These are phyloP conservation scores for Candida qinlingensis DNA, from an alignment of 805 yeast species.

Conservation along the genomic window DNA sequence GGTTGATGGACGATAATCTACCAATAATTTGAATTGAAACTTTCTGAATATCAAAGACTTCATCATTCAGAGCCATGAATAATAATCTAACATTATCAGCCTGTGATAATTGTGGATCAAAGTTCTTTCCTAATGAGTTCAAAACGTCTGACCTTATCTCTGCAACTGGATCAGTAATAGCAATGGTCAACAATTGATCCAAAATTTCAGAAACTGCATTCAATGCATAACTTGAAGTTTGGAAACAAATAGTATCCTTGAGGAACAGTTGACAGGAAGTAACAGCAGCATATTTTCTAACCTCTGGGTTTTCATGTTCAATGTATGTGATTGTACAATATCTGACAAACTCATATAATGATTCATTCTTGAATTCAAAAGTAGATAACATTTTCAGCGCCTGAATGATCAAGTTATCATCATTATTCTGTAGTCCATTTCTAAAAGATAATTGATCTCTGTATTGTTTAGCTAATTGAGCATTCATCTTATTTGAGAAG, in stretches of 20 bases:
- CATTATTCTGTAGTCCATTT: conserved; percentile 50
- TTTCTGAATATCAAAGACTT: conserved; percentile 74
- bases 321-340: conserved; percentile 79
- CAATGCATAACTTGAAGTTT: conserved; percentile 74
- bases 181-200: conserved; percentile 71
- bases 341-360: conserved; percentile 82
- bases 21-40: conserved; percentile 79
- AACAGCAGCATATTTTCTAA: conserved; percentile 78
- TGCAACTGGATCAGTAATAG: conserved; percentile 82
- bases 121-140: conserved; percentile 61
- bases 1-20: conserved; percentile 77
- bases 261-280: conserved; percentile 75
- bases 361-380: conserved; percentile 70
- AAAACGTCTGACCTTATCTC: conserved; percentile 82
- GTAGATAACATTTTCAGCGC: conserved; percentile 72
- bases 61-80: conserved; percentile 89
- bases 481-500: conserved; percentile 43
- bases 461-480: conserved; percentile 67
- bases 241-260: conserved; percentile 78
- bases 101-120: conserved; percentile 91
- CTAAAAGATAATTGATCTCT: conserved; percentile 67
- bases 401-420: conserved; percentile 56
- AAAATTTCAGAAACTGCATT: conserved; percentile 81
- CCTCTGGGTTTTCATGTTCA: conserved; percentile 72
- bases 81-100: conserved; percentile 83